These are phyloP conservation scores for Calonectria pseudoreteaudii DNA, from an alignment of 2,329 filamentous ascomycete genomes.

Conservation along the genomic window DNA sequence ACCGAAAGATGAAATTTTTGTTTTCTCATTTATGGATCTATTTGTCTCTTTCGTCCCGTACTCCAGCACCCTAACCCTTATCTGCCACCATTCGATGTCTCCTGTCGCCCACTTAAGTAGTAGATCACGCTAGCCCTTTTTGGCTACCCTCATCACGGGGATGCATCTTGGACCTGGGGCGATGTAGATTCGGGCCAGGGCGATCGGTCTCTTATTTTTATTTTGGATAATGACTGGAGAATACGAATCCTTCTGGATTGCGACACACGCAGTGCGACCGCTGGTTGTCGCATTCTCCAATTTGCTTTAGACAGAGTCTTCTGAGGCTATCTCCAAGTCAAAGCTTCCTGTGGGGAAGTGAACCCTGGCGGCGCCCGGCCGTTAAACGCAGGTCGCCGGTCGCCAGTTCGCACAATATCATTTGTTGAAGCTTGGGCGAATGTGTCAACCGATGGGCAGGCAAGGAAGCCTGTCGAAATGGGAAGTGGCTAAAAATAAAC, in stretches of 20 bases:
- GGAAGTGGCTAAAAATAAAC: background rate
- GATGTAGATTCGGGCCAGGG: constrained; percentile 8
- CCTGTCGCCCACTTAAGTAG: background rate
- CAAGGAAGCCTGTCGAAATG: background rate
- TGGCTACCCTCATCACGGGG: constrained; percentile 7
- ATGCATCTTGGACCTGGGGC: constrained; percentile 21
- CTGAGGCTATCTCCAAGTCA: background rate
- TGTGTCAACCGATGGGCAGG: background rate
- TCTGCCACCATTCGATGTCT: background rate
- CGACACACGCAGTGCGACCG: background rate
- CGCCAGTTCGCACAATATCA: background rate
- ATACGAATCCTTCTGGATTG: background rate
- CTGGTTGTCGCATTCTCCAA: background rate
- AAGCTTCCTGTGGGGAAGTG: constrained; percentile 1
- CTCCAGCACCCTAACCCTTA: too few species aligned
- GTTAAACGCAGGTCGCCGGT: background rate
- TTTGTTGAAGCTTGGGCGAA: constrained; percentile 7
- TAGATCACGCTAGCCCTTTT: constrained; percentile 18
- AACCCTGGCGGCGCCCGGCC: background rate
- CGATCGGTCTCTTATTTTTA: constrained; percentile 5
- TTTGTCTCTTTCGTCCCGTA: too few species aligned
- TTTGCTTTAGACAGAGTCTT: background rate
- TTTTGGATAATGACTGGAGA: background rate
- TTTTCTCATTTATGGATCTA: too few species aligned
- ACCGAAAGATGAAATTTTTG: background rate